Percentiles rank a stretch among this genome's conserved stretches.
These are phyloP conservation scores for Vaccinium darrowii DNA, from an alignment of 148 eudicot species.

Conservation along the genomic window DNA sequence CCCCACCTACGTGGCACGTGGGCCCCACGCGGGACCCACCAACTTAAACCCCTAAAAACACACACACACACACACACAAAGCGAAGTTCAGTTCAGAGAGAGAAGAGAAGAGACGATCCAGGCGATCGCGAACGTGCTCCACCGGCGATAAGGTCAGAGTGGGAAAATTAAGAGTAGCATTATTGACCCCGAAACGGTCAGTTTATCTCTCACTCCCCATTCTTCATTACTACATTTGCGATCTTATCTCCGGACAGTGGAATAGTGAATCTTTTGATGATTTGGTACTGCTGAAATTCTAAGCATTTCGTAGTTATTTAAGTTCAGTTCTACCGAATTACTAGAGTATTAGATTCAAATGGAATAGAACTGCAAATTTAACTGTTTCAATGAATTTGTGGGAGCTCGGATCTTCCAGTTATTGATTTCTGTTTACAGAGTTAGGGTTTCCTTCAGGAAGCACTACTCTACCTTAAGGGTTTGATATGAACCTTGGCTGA, in stretches of 20 bases:
- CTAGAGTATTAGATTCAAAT: neutral
- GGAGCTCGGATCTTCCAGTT: neutral
- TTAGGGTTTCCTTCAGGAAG: neutral
- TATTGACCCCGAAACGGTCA: neutral
- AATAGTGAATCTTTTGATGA: too few species aligned
- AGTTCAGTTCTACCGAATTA: neutral
- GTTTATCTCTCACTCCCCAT: neutral
- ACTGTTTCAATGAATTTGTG: neutral
- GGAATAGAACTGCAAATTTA: neutral
- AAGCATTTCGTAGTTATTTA: neutral
- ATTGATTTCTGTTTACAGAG: neutral
- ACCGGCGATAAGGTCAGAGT: too few species aligned
- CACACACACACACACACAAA: too few species aligned
- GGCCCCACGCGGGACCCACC: too few species aligned
- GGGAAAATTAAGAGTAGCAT: too few species aligned
- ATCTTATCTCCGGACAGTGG: too few species aligned
- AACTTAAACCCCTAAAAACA: too few species aligned
- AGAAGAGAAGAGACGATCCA: too few species aligned
- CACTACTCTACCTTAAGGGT: neutral
- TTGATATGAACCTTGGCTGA: conserved; percentile 1
- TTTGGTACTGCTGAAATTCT: neutral
- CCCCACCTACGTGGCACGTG: too few species aligned
- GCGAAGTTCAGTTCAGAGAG: too few species aligned
- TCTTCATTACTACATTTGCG: neutral
- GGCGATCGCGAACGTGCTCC: too few species aligned